phyloP scores from a whole-genome alignment of 1,284 basidiomycete species.

The Ceratobasidium sp. region DNA sequence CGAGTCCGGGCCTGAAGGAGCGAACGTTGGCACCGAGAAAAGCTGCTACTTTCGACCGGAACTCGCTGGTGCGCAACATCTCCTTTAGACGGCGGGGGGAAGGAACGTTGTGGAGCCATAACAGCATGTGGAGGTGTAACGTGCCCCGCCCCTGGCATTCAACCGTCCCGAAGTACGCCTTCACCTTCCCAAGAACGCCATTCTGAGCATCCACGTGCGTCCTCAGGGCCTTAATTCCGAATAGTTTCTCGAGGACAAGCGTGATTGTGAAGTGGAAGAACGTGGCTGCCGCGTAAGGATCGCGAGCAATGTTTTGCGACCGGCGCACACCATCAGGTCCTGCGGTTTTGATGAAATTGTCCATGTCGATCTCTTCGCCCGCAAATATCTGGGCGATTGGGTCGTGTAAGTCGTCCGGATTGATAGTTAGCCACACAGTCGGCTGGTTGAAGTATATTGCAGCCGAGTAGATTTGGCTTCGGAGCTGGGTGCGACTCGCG shows the following conservation, averaged over 20 bases:
- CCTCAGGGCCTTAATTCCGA: conserved; percentile 55
- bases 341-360: conserved; percentile 53
- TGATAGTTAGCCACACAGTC: conserved; percentile 54
- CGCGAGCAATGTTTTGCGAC: conserved; percentile 56
- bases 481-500: conserved; percentile 47
- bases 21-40: conserved; percentile 51
- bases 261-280: conserved; percentile 61
- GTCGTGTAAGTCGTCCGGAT: conserved; percentile 55
- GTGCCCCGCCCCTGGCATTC: conserved; percentile 55
- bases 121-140: conserved; percentile 55
- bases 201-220: conserved; percentile 49
- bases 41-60: conserved; percentile 5
- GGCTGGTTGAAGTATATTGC: conserved; percentile 47
- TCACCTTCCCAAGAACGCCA: conserved; percentile 52
- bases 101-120: conserved; percentile 51
- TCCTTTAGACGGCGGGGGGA: conserved; percentile 8
- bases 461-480: conserved; percentile 55
- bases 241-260: conserved; percentile 55
- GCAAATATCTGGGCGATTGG: conserved; percentile 59
- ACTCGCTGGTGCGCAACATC: conserved; percentile 15
- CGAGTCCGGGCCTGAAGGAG: conserved; percentile 52
- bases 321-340: conserved; percentile 55
- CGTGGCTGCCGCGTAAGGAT: conserved; percentile 59
- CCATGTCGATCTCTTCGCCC: conserved; percentile 59
- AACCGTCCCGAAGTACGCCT: conserved; percentile 55